A percentile compares a stretch with the other conserved stretches of the same genome.
phyloP scores from a whole-genome alignment of 805 yeast species.

The Yarrowia porcina region DNA sequence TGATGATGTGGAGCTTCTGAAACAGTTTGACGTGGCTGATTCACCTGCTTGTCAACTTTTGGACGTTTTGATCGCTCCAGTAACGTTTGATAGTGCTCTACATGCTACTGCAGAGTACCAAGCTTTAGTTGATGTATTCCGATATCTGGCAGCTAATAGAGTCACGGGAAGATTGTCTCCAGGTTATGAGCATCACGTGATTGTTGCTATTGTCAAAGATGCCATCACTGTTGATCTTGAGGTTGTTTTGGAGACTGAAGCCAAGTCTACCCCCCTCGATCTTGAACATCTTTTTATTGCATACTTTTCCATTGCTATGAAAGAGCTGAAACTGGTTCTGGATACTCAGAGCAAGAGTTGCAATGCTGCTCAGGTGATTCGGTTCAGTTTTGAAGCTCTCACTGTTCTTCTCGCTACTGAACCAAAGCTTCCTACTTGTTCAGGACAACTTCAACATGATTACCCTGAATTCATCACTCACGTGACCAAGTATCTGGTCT shows the following conservation, averaged over 20 bases:
- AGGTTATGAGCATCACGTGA: neutral
- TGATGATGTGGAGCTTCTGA: neutral
- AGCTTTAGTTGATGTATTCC: conserved; percentile 6
- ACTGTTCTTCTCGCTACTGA: neutral
- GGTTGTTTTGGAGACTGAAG: conserved; percentile 7
- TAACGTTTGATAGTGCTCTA: neutral
- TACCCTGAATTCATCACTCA: conserved; percentile 9
- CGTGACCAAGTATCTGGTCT: neutral
- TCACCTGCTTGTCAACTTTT: neutral
- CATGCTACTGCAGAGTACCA: conserved; percentile 8
- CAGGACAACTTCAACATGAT: conserved; percentile 11
- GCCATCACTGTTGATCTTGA: conserved; percentile 14
- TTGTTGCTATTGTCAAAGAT: neutral
- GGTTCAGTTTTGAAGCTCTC: neutral
- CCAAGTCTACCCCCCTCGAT: conserved; percentile 8
- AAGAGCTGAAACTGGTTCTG: neutral
- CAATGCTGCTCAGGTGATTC: neutral
- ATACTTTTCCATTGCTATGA: conserved; percentile 12
- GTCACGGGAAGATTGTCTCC: neutral
- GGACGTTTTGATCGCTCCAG: neutral
- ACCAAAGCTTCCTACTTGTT: neutral
- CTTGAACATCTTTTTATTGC: conserved; percentile 1
- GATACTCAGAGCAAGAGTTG: neutral
- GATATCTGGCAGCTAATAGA: neutral
- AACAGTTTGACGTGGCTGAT: neutral